Evolutionary conservation across 129 eudicot genomes (phyloP).

Genomic region (Arctium lappa): DNA sequence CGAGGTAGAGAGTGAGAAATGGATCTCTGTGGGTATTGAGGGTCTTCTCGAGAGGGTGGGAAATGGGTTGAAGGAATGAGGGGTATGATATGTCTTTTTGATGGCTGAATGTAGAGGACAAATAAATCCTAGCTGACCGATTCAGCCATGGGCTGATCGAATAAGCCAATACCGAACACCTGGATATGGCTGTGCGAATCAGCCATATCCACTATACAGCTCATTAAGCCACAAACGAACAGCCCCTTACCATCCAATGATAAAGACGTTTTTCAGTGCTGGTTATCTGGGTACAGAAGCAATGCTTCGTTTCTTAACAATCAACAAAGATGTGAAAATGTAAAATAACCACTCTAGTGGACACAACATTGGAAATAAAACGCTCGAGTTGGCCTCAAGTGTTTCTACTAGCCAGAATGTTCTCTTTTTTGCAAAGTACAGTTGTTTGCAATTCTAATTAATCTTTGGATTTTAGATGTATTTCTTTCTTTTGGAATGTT

Average conservation of each 20-base stretch:
- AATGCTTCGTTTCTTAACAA: background rate
- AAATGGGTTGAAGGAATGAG: no score
- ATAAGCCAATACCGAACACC: no score
- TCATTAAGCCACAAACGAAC: no score
- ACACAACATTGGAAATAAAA: background rate
- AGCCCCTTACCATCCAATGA: background rate
- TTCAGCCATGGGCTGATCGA: no score
- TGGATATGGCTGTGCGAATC: no score
- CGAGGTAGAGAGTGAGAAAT: no score
- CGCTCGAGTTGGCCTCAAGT: background rate
- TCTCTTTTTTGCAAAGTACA: background rate
- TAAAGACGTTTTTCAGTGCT: background rate
- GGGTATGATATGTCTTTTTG: no score
- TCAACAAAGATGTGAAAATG: background rate
- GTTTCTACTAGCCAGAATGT: background rate
- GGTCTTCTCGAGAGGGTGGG: no score
- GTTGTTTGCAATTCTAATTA: background rate
- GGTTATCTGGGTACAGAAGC: background rate
- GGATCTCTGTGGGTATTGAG: no score
- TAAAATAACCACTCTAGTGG: background rate
- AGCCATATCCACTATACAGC: no score
- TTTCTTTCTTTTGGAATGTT: background rate
- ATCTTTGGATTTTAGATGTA: background rate
- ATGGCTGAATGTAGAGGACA: no score
- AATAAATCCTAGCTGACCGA: no score